phyloP scores from a whole-genome alignment of 805 yeast species.

The Suhomyces sp. region DNA sequence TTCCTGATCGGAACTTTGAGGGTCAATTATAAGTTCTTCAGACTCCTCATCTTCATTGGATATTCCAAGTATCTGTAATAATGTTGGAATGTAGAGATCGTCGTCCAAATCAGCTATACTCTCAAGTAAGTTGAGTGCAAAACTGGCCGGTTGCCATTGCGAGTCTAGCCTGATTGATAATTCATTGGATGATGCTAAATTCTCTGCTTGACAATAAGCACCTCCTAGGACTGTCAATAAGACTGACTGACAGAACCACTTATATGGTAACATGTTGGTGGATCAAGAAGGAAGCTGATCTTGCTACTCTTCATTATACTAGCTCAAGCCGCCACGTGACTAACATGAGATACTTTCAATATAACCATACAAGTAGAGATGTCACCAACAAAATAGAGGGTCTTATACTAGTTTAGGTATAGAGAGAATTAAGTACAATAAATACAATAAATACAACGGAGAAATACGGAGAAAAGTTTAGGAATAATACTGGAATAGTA shows the following conservation, averaged over 20 bases:
- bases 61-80: conserved; percentile 13
- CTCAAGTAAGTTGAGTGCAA: conserved; percentile 44
- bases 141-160: conserved; percentile 41
- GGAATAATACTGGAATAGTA: background rate
- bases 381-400: background rate
- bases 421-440: background rate
- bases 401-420: background rate
- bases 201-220: background rate
- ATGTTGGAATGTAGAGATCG: conserved; percentile 29
- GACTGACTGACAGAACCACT: background rate
- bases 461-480: background rate
- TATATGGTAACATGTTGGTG: background rate
- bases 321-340: background rate
- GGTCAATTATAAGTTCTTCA: background rate
- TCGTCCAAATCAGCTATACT: conserved; percentile 35
- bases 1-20: conserved; percentile 5
- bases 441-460: background rate
- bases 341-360: background rate
- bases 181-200: background rate
- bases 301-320: background rate
- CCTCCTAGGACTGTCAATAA: background rate
- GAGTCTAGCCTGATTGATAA: conserved; percentile 27
- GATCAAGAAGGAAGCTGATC: no score
- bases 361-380: no score
- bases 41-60: conserved; percentile 8